These are phyloP conservation scores for Limtongia smithiae DNA, from an alignment of 805 yeast species.

Conservation along the genomic window DNA sequence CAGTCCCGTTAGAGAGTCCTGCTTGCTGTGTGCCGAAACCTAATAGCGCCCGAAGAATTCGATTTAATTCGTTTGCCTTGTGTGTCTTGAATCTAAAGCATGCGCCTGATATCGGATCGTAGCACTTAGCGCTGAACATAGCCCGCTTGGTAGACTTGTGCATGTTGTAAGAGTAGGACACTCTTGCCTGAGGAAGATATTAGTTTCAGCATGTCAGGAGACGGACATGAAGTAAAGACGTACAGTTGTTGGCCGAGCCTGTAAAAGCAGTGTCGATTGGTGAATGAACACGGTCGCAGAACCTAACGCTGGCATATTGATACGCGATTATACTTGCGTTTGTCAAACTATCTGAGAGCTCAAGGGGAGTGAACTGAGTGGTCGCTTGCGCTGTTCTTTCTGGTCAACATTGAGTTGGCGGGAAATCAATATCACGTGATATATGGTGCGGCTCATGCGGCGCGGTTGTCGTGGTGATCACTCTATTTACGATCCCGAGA, in stretches of 20 bases:
- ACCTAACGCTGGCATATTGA: no score
- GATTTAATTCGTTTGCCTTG: constrained; percentile 68
- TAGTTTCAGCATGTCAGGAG: constrained; percentile 27
- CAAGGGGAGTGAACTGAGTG: no score
- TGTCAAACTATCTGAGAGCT: no score
- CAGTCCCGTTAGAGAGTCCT: constrained; percentile 18
- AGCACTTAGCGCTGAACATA: constrained; percentile 51
- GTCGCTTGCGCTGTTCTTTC: no score
- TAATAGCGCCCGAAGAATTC: constrained; percentile 69
- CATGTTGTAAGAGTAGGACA: constrained; percentile 41
- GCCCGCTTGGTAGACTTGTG: constrained; percentile 32
- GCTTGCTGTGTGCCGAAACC: constrained; percentile 34
- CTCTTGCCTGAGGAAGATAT: constrained; percentile 30
- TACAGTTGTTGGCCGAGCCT: constrained; percentile 44
- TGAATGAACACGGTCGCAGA: constrained; percentile 39
- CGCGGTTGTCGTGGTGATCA: no score
- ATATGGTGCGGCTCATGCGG: no score
- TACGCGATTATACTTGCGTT: no score
- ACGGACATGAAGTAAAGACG: constrained; percentile 9
- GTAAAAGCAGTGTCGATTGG: constrained; percentile 42
- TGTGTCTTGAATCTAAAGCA: constrained; percentile 56
- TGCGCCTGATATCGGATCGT: constrained; percentile 61
- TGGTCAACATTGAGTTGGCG: no score
- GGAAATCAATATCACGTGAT: no score
- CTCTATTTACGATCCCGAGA: no score